These are phyloP conservation scores for Fallopia convolvulus DNA, from an alignment of 148 eudicot species.

Conservation along the genomic window DNA sequence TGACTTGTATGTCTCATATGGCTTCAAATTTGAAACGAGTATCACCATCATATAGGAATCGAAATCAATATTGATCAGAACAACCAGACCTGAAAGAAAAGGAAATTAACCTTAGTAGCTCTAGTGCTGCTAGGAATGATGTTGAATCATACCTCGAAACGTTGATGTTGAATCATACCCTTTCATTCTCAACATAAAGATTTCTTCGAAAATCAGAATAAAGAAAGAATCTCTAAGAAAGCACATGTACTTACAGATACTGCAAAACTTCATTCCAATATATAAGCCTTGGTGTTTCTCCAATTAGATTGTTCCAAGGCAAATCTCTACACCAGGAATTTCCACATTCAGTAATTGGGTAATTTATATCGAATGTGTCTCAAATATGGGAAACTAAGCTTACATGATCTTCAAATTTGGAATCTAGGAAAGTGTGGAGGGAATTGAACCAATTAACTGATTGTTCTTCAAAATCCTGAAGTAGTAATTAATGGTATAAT, in stretches of 20 bases:
- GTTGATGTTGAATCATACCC: too few relatives aligned
- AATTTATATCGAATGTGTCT: background rate
- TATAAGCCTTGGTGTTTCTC: constrained; percentile 94
- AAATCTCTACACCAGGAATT: constrained; percentile 49
- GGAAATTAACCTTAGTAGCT: too few relatives aligned
- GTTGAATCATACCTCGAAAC: too few relatives aligned
- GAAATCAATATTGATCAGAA: too few relatives aligned
- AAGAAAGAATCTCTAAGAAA: background rate
- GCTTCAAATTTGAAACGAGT: too few relatives aligned
- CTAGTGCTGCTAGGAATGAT: too few relatives aligned
- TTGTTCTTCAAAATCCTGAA: constrained; percentile 82
- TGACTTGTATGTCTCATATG: too few relatives aligned
- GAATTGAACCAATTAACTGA: constrained; percentile 83
- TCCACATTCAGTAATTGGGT: background rate
- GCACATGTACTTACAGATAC: constrained; percentile 57
- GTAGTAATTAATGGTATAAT: background rate
- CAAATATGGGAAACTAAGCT: constrained; percentile 10
- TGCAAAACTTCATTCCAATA: constrained; percentile 98
- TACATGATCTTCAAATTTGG: constrained; percentile 84
- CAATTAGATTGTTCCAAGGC: constrained; percentile 81
- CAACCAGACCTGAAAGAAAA: too few relatives aligned
- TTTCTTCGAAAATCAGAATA: background rate
- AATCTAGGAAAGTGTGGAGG: constrained; percentile 94
- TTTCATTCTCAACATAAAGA: too few relatives aligned
- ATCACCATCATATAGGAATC: too few relatives aligned